phyloP scores from a whole-genome alignment of 2,329 filamentous ascomycete genomes.

The Amauroascus verrucosus region DNA sequence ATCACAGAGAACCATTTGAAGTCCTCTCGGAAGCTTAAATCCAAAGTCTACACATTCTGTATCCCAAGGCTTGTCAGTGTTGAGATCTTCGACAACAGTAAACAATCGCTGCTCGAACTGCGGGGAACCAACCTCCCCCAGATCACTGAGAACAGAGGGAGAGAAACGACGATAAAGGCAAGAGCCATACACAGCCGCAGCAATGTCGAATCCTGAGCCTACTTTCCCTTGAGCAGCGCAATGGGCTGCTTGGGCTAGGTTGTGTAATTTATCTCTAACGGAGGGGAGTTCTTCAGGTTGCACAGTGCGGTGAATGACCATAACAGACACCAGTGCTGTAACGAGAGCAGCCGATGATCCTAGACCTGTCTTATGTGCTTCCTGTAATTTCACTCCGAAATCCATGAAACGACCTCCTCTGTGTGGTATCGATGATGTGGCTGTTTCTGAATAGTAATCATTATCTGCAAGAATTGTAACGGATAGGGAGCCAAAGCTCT shows the following conservation, averaged over 20 bases:
- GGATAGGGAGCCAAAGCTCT: slow-evolving; percentile 54
- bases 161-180: slow-evolving; percentile 91
- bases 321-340: slow-evolving; percentile 60
- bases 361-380: slow-evolving; percentile 89
- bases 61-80: slow-evolving; percentile 56
- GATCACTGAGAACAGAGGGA: slow-evolving; percentile 55
- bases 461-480: slow-evolving; percentile 89
- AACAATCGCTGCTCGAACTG: slow-evolving; percentile 59
- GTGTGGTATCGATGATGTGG: slow-evolving; percentile 30
- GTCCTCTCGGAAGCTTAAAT: slow-evolving; percentile 59
- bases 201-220: slow-evolving; percentile 91
- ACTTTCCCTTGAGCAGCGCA: slow-evolving; percentile 96
- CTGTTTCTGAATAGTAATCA: slow-evolving; percentile 81
- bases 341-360: slow-evolving; percentile 92
- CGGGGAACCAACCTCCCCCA: slow-evolving; percentile 56
- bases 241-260: slow-evolving; percentile 85
- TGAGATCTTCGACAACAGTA: slow-evolving; percentile 53
- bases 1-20: slow-evolving; percentile 84
- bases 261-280: slow-evolving; percentile 62
- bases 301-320: slow-evolving; percentile 35
- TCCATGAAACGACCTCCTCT: slow-evolving; percentile 54
- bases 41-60: slow-evolving; percentile 60
- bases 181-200: slow-evolving; percentile 81
- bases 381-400: slow-evolving; percentile 63
- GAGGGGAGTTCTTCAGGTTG: slow-evolving; percentile 36